A percentile compares a stretch with the other conserved stretches of the same genome.
These are phyloP conservation scores for Pseudogymnoascus sp. DNA, from an alignment of 2,329 filamentous ascomycete genomes.

Conservation along the genomic window DNA sequence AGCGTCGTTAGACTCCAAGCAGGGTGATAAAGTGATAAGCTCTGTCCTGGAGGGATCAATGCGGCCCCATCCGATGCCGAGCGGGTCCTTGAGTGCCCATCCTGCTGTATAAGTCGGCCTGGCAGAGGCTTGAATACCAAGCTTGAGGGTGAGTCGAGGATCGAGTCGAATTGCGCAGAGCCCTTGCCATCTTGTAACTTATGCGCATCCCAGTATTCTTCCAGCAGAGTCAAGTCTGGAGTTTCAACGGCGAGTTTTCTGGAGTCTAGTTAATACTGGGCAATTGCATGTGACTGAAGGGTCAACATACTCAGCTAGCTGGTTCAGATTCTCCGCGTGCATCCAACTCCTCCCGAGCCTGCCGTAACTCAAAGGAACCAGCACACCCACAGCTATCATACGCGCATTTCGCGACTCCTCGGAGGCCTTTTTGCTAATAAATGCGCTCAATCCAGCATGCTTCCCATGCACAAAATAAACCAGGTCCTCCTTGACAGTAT, in stretches of 20 bases:
- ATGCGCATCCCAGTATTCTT: constrained; percentile 71
- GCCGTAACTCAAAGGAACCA: constrained; percentile 80
- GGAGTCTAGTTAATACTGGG: constrained; percentile 18
- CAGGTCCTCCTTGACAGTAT: constrained; percentile 79
- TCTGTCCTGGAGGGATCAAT: constrained; percentile 51
- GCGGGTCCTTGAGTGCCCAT: constrained; percentile 44
- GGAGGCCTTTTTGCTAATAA: constrained; percentile 73
- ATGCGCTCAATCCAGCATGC: constrained; percentile 84
- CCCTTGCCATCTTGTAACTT: constrained; percentile 28
- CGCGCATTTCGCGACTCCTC: constrained; percentile 76
- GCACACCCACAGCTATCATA: constrained; percentile 84
- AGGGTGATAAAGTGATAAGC: constrained; percentile 71
- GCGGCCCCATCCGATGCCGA: constrained; percentile 55
- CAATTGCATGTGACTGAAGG: background rate
- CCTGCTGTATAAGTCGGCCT: constrained; percentile 25
- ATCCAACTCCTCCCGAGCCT: constrained; percentile 82
- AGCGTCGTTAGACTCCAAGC: constrained; percentile 73
- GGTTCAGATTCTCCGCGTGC: constrained; percentile 68
- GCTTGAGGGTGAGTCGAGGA: constrained; percentile 30
- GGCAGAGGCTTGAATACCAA: constrained; percentile 36
- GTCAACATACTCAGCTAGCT: constrained; percentile 56
- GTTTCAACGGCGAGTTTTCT: constrained; percentile 57
- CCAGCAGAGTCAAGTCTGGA: constrained; percentile 54
- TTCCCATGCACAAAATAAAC: constrained; percentile 86
- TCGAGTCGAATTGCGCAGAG: constrained; percentile 20